Base-by-base conservation (phyloP, 2,329 filamentous ascomycete genomes). In the Pseudovirgaria hyperparasitica region DNA sequence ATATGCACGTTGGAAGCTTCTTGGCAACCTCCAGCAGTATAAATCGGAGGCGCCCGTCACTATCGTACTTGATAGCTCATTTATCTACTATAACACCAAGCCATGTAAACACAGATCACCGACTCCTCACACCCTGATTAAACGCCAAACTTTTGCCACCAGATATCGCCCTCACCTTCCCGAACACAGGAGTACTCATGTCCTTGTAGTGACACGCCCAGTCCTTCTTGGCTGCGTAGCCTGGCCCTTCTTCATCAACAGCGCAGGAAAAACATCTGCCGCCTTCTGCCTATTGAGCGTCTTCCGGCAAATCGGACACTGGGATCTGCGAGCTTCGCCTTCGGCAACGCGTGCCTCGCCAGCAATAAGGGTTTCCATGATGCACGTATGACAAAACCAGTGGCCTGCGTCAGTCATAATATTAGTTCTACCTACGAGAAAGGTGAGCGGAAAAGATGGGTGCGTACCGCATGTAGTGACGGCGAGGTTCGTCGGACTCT, bases 311-410 rank as follows among this genome's bases (percentile, higher is more conserved):
- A 63, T 56, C 6, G 63, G 63, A 36, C 63, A 67, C 27, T 58
- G 55, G 1, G 52, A 53, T 13, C 50, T 49, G 23, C 49, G 59
- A 2, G 52, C 55, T 34, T 57, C 54, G 22, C 53, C 53, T 5
- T 55, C 49, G 1, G 57, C 57, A 7, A 54, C 43, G 21, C 60
- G 62, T 35, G 63, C 62, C 37, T 72, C 67, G 22, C 63, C 62
- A 15, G 63, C 64, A 20, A 65, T 65, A 11, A 76, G 50, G n/a
- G 68, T 65, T 42, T 72, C 66, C 26, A 67, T 62, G 22, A 76
- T 63, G 38, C 72, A 76, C 19, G 65, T 64, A 39, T 76, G 70
- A 43, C 72, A 76, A 47, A 75, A 76, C 14, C 76, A 55, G 41
- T 76, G 72, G 0, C 71, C 69, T 72, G 30, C 11, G 39, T 14